Conservation (phyloP, 2,329 filamentous ascomycete genomes). For the Podosphaera fusca region DNA sequence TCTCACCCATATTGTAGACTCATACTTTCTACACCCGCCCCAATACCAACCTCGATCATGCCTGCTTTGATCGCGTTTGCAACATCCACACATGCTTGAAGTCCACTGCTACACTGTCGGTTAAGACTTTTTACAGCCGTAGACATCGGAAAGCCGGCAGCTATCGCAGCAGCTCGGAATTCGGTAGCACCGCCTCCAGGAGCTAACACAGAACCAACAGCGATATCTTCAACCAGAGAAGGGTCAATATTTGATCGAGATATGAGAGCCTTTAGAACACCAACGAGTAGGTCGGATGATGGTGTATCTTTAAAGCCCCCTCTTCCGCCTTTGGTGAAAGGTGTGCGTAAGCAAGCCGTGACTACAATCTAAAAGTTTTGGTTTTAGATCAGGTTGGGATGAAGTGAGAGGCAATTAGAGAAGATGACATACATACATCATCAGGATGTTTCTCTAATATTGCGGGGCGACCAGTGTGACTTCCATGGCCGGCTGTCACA, state of each 20-base stretch:
- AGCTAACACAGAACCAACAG: constrained; percentile 73
- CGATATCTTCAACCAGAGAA: constrained; percentile 69
- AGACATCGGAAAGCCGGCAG: constrained; percentile 71
- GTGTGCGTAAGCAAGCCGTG: constrained; percentile 73
- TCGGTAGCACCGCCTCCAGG: constrained; percentile 90
- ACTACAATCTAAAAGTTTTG: constrained; percentile 44
- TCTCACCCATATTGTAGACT: constrained; percentile 62
- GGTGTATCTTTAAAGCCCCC: constrained; percentile 90
- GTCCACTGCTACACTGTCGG: constrained; percentile 79
- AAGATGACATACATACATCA: constrained; percentile 26
- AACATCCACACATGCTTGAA: constrained; percentile 83
- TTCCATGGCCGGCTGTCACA: constrained; percentile 2
- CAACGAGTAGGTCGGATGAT: constrained; percentile 64
- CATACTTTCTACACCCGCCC: constrained; percentile 95
- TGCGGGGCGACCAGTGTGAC: constrained; percentile 7
- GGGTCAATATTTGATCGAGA: constrained; percentile 78
- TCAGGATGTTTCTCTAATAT: constrained; percentile 43
- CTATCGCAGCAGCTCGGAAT: constrained; percentile 77
- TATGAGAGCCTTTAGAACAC: constrained; percentile 61
- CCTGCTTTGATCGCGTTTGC: constrained; percentile 77
- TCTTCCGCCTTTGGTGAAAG: constrained; percentile 81
- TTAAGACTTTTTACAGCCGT: constrained; percentile 77
- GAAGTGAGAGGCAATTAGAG: not conserved
- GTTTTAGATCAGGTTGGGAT: constrained; percentile 5
- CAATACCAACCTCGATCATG: constrained; percentile 89